Evolutionary conservation across 352 stramenopile species (phyloP), one percentile per base, ranked within the genome.

Genomic region (Globisporangium paddicum): DNA sequence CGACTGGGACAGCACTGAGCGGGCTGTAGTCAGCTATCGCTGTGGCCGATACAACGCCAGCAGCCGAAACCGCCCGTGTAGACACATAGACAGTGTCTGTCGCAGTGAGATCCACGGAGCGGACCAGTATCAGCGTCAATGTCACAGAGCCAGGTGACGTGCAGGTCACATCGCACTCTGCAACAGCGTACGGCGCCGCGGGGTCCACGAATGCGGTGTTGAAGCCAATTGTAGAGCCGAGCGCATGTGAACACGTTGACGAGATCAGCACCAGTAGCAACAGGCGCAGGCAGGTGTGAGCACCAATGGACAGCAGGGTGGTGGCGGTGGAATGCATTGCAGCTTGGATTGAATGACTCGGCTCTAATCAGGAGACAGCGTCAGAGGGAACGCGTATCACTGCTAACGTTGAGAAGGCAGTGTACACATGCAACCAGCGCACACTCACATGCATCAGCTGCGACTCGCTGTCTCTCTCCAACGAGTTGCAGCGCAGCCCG

Each of bases 61-160:
- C 10, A 19, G 55, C 49, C 5, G 40, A 68, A 0, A 66, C 42
- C 2, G 57, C 45, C 18, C 66, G 55, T 14, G 76, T 83, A 0
- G 76, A 77, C 2, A 86, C 63, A 13, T 64, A 55, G 10, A 82
- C 73, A 3, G 64, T 77, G 13, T 72, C 65, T 2, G 60, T 72
- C 4, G 45, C 25, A 2, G 57, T 63, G 2, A 75, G 19, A 13
- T 69, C 64, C 21, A 65, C 67, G 2, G 67, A 67, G 3, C 73
- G 71, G 6, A 64, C 50, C n/a, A 86, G 41, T 23, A 51, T 61
- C 8, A 86, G 58, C n/a, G 62, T 28, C 18, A 86, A 40, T 4
- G 52, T 68, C 21, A 79, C 67, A 1, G 57, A 67, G 2, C 64
- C 55, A 2, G 73, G 73, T 0, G 67, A 79, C 9, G 66, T 63